Evolutionary conservation across 306 rosid genomes (phyloP).

Genomic region (Canavalia ensiformis): DNA sequence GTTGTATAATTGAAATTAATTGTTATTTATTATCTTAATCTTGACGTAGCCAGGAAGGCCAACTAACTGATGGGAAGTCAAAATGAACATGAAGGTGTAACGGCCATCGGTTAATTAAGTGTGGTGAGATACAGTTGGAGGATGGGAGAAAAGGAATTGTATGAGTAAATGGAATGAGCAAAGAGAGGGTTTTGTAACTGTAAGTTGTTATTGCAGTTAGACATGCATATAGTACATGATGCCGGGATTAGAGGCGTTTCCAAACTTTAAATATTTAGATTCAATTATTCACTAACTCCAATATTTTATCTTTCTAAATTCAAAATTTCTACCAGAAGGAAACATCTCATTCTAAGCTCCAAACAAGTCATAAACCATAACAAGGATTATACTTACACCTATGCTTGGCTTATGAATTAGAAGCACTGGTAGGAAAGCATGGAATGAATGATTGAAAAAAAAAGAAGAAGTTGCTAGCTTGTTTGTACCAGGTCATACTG

Average conservation of each 20-base stretch:
- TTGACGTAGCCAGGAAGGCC: constrained; percentile 25
- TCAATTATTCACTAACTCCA: not conserved
- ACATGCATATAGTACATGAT: constrained; percentile 42
- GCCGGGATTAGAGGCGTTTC: not conserved
- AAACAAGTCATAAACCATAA: no score
- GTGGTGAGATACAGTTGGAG: constrained; percentile 36
- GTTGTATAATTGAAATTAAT: not conserved
- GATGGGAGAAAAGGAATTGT: constrained; percentile 28
- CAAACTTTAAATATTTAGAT: not conserved
- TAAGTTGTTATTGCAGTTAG: constrained; percentile 54
- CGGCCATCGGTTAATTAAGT: constrained; percentile 38
- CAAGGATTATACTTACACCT: no score
- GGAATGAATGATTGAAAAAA: no score
- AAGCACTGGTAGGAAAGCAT: no score
- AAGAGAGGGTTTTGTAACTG: constrained; percentile 44
- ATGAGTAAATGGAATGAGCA: constrained; percentile 28
- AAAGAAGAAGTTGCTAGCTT: no score
- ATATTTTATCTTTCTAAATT: not conserved
- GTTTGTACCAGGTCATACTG: no score
- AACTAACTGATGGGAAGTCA: constrained; percentile 45
- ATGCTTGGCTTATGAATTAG: no score
- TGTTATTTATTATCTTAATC: constrained; percentile 19
- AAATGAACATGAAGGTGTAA: constrained; percentile 36
- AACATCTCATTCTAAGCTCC: no score
- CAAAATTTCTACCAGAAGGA: no score